phyloP scores from a whole-genome alignment of 164 flowering plant genomes.

The Chimonanthus salicifolius region DNA sequence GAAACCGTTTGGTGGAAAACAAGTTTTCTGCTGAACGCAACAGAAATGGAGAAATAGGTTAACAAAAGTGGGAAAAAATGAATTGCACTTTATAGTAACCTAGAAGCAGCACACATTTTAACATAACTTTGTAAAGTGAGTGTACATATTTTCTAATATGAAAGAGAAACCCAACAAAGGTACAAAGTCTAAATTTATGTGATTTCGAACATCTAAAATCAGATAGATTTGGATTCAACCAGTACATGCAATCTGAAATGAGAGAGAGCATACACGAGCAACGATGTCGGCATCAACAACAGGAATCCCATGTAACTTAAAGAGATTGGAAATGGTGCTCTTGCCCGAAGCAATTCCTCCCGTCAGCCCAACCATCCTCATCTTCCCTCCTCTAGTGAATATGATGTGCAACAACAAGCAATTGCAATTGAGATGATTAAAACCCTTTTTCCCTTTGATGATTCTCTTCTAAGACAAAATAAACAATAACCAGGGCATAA shows the following conservation, averaged over 20 bases:
- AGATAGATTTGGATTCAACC: background rate
- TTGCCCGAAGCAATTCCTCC: constrained; percentile 95
- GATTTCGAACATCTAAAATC: background rate
- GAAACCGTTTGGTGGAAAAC: background rate
- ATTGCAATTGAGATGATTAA: background rate
- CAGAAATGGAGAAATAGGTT: background rate
- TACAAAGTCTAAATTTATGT: background rate
- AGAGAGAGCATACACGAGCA: constrained; percentile 53
- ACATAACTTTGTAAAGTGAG: background rate
- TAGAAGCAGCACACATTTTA: background rate
- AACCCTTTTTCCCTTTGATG: background rate
- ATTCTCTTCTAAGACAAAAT: background rate
- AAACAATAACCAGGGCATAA: background rate
- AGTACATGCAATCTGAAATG: background rate
- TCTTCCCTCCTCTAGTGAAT: constrained; percentile 12
- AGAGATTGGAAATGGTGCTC: constrained; percentile 82
- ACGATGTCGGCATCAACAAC: constrained; percentile 90
- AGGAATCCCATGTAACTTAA: constrained; percentile 60
- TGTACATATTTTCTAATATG: background rate
- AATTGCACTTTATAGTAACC: background rate
- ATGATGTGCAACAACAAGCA: background rate
- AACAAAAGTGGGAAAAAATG: background rate
- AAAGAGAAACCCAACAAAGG: background rate
- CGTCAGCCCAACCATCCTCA: constrained; percentile 88
- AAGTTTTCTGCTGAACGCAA: background rate